Percentiles rank a stretch among this genome's conserved stretches.
These are phyloP conservation scores for Leptosphaerulina australis DNA, from an alignment of 2,329 filamentous ascomycete species.

Conservation along the genomic window DNA sequence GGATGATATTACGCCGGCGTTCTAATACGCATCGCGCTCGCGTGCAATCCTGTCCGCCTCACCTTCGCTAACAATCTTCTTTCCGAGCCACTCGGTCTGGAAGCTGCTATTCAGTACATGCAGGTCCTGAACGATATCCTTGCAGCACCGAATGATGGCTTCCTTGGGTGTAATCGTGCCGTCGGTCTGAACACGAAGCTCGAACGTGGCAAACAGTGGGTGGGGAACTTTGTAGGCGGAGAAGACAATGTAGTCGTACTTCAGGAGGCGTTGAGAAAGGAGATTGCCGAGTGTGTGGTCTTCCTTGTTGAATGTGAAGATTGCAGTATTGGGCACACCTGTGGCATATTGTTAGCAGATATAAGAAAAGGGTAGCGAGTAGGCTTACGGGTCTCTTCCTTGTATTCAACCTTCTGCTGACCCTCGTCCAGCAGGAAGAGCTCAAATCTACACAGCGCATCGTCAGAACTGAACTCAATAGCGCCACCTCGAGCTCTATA, in stretches of 20 bases:
- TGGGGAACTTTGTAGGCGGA: slow-evolving; percentile 80
- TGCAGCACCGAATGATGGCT: slow-evolving; percentile 79
- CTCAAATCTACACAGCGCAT: slow-evolving; percentile 68
- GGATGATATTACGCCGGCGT: not conserved
- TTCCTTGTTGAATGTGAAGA: slow-evolving; percentile 95
- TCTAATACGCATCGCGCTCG: slow-evolving; percentile 39
- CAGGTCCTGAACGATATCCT: slow-evolving; percentile 81
- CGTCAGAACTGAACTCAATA: slow-evolving; percentile 1
- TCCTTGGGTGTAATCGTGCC: slow-evolving; percentile 88
- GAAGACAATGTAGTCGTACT: slow-evolving; percentile 83
- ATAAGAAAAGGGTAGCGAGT: slow-evolving; percentile 2
- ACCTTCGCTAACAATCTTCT: slow-evolving; percentile 45
- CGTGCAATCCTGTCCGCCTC: slow-evolving; percentile 41
- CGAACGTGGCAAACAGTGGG: slow-evolving; percentile 57
- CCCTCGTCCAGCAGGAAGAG: slow-evolving; percentile 85
- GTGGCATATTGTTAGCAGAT: slow-evolving; percentile 2
- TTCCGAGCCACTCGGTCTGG: slow-evolving; percentile 71
- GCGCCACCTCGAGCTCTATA: not conserved
- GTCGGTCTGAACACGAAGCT: slow-evolving; percentile 89
- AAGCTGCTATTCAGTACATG: slow-evolving; percentile 84
- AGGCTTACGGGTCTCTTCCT: slow-evolving; percentile 81
- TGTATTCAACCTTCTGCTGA: slow-evolving; percentile 92
- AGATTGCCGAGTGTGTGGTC: slow-evolving; percentile 96
- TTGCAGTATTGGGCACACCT: slow-evolving; percentile 93
- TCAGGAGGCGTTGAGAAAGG: slow-evolving; percentile 81